A percentile compares a stretch with the other conserved stretches of the same genome.
Conservation (phyloP, 2,329 filamentous ascomycete species). For the Apiospora koreana region DNA sequence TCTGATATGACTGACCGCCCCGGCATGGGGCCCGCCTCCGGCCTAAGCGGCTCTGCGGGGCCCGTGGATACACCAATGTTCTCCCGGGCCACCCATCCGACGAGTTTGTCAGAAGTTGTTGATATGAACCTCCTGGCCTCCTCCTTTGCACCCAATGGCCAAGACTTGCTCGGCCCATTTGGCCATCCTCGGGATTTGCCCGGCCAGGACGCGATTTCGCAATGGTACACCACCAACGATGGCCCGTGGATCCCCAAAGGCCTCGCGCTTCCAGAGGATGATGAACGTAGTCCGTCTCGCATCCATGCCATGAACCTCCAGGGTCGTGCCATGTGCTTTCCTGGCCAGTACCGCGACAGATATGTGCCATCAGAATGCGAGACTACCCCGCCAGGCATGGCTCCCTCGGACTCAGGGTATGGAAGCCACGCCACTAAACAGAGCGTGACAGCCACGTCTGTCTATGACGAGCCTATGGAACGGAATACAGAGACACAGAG, state of each 20-base stretch:
- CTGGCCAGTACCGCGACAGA: constrained; percentile 34
- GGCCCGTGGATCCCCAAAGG: constrained; percentile 45
- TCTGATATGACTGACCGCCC: constrained; percentile 1
- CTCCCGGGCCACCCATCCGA: constrained; percentile 18
- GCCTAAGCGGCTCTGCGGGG: constrained; percentile 22
- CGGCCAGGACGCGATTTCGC: constrained; percentile 24
- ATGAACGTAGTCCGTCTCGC: constrained; percentile 27
- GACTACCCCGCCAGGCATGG: constrained; percentile 32
- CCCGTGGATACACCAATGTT: constrained; percentile 23
- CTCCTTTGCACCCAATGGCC: constrained; percentile 11
- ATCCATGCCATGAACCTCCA: constrained; percentile 24
- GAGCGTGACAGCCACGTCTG: constrained; percentile 45
- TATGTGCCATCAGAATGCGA: constrained; percentile 41
- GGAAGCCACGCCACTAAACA: constrained; percentile 40
- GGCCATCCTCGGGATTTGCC: not conserved
- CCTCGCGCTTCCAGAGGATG: constrained; percentile 31
- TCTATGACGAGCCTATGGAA: constrained; percentile 43
- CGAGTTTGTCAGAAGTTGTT: constrained; percentile 20
- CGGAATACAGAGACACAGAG: constrained; percentile 40
- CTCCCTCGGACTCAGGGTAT: constrained; percentile 49
- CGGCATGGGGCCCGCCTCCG: constrained; percentile 11
- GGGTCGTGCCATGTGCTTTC: constrained; percentile 27
- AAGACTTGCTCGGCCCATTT: constrained; percentile 3
- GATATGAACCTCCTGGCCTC: constrained; percentile 12
- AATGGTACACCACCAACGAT: constrained; percentile 41